Evolutionary conservation across 1,284 basidiomycete genomes (phyloP).

Genomic region (Boletus sp.): DNA sequence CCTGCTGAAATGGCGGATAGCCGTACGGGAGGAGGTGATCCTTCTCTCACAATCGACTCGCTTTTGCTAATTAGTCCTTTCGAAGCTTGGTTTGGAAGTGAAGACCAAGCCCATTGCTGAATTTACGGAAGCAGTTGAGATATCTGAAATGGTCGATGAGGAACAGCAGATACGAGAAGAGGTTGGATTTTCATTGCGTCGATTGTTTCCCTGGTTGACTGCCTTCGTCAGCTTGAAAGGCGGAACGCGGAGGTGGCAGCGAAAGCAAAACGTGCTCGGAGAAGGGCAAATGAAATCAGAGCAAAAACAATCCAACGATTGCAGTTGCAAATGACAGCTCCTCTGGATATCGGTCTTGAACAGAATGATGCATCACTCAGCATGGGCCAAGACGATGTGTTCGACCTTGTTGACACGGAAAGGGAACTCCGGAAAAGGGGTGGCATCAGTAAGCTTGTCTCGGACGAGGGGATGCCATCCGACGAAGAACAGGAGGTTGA

Average conservation of each 20-base stretch:
- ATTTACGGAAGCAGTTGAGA: conserved; percentile 70
- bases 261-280: conserved; percentile 77
- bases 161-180: conserved; percentile 87
- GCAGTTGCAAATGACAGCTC: conserved; percentile 97
- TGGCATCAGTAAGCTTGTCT: conserved; percentile 43
- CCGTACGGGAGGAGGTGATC: conserved; percentile 76
- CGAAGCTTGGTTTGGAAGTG: conserved; percentile 75
- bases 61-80: conserved; percentile 5
- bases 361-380: conserved; percentile 70
- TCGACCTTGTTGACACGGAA: conserved; percentile 71
- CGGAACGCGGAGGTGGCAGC: conserved; percentile 76
- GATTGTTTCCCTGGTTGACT: conserved; percentile 3
- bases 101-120: conserved; percentile 72
- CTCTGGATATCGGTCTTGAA: conserved; percentile 92
- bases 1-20: conserved; percentile 87
- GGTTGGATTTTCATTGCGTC: conserved; percentile 39
- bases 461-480: conserved; percentile 48
- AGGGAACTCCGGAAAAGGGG: conserved; percentile 43
- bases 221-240: conserved; percentile 64
- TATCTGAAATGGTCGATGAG: conserved; percentile 77
- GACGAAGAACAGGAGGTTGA: conserved; percentile 39
- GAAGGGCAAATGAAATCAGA: conserved; percentile 87
- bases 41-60: not conserved
- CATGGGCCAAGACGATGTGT: conserved; percentile 77
- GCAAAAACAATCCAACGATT: conserved; percentile 88